Evolutionary conservation across 495 filamentous ascomycete species (phyloP).

Genomic region (Sabuloglossum arenarium): DNA sequence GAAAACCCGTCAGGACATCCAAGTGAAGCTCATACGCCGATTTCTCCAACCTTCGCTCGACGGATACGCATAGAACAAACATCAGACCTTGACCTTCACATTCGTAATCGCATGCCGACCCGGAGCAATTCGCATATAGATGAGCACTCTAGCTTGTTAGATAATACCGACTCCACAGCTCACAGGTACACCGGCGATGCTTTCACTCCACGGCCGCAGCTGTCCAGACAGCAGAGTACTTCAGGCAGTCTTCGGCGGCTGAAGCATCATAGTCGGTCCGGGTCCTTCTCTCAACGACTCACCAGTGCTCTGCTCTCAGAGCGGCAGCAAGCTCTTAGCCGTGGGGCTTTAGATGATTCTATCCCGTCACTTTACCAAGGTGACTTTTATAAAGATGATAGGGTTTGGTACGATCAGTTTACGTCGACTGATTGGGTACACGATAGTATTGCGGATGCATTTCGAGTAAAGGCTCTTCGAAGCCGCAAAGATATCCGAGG

Average conservation of each 20-base stretch:
- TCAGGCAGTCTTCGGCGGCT: background rate
- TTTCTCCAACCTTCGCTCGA: slow-evolving; percentile 4
- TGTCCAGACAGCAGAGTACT: slow-evolving; percentile 3
- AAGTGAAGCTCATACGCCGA: slow-evolving; percentile 1
- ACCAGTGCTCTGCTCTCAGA: slow-evolving; percentile 4
- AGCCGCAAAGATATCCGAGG: slow-evolving; percentile 70
- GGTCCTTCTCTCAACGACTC: slow-evolving; percentile 5
- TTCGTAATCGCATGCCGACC: slow-evolving; percentile 5
- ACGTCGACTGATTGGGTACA: slow-evolving; percentile 98
- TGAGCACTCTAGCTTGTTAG: slow-evolving; percentile 13
- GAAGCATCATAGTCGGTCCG: slow-evolving; percentile 4
- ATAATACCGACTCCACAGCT: background rate
- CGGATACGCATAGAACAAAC: slow-evolving; percentile 7
- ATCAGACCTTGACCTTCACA: slow-evolving; percentile 14
- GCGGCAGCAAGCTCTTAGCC: slow-evolving; percentile 5
- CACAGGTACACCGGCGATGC: slow-evolving; percentile 7
- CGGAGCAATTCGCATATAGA: slow-evolving; percentile 7
- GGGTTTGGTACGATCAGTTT: slow-evolving; percentile 98
- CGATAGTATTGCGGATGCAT: slow-evolving; percentile 88
- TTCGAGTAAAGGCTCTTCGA: slow-evolving; percentile 60
- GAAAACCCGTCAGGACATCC: background rate
- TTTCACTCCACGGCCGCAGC: slow-evolving; percentile 7
- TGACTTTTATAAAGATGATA: slow-evolving; percentile 34
- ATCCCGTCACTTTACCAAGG: slow-evolving; percentile 11
- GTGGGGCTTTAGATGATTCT: slow-evolving; percentile 9